phyloP scores from a whole-genome alignment of 805 yeast species.

The Yamadazyma nakazawae region DNA sequence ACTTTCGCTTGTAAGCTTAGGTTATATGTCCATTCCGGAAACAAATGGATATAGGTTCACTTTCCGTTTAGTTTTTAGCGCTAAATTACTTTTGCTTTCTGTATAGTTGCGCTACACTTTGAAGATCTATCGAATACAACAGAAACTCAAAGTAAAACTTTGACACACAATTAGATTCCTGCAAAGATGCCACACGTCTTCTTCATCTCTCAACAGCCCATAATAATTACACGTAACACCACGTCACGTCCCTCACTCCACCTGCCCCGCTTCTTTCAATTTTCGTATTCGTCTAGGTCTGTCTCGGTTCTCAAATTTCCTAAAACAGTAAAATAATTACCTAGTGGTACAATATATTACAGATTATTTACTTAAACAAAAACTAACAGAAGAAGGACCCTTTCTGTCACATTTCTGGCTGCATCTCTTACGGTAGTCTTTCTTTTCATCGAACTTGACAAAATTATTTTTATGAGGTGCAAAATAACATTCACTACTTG shows the following conservation, averaged over 20 bases:
- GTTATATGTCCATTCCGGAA: too few relatives aligned
- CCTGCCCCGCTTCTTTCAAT: neutral
- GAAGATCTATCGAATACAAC: neutral
- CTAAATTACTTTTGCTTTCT: too few relatives aligned
- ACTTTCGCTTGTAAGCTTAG: neutral
- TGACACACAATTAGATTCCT: too few relatives aligned
- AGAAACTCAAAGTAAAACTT: neutral
- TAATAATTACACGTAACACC: neutral
- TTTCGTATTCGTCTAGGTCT: neutral
- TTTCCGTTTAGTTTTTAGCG: too few relatives aligned
- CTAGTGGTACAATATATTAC: slow-evolving; percentile 13
- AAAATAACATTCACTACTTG: slow-evolving; percentile 9
- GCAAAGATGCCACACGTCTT: neutral
- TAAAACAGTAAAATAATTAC: slow-evolving; percentile 9
- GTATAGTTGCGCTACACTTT: neutral
- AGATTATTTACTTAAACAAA: slow-evolving; percentile 37
- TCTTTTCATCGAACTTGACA: slow-evolving; percentile 43
- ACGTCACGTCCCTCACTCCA: too few relatives aligned
- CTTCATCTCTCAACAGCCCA: neutral
- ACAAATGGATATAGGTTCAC: too few relatives aligned
- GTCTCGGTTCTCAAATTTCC: neutral
- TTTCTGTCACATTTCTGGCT: slow-evolving; percentile 20
- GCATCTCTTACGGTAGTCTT: slow-evolving; percentile 43
- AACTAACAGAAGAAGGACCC: slow-evolving; percentile 33
- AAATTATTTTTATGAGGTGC: slow-evolving; percentile 19